Percentiles rank a stretch among this genome's conserved stretches.
Conservation (phyloP, 2,329 filamentous ascomycete species). For the Raffaelea albimanens region DNA sequence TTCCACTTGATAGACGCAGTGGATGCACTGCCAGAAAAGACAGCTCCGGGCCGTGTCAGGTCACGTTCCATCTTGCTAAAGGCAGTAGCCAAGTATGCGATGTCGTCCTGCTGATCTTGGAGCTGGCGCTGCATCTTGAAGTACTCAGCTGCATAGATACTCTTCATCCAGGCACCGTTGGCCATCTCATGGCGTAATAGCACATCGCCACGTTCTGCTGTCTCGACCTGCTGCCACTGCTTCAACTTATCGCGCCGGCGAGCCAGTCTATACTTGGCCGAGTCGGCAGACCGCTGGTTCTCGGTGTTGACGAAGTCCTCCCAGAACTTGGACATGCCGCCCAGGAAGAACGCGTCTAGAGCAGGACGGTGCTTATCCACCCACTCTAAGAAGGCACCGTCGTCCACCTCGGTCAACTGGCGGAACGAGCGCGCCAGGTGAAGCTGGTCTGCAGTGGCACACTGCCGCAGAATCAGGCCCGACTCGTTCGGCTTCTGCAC, state of each 20-base stretch:
- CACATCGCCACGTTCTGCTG: constrained; percentile 57
- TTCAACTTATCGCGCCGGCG: constrained; percentile 77
- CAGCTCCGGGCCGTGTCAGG: constrained; percentile 67
- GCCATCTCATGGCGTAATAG: constrained; percentile 77
- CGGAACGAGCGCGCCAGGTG: constrained; percentile 69
- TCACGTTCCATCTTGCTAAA: constrained; percentile 74
- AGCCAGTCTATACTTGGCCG: constrained; percentile 56
- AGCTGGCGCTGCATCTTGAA: constrained; percentile 80
- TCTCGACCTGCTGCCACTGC: constrained; percentile 67
- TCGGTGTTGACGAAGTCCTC: constrained; percentile 77
- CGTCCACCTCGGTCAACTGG: constrained; percentile 78
- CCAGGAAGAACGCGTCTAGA: constrained; percentile 74
- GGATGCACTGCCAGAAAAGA: constrained; percentile 55
- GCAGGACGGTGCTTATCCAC: constrained; percentile 72
- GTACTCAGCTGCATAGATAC: constrained; percentile 86
- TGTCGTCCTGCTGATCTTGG: constrained; percentile 90
- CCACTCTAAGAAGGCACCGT: constrained; percentile 80
- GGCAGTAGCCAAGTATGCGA: constrained; percentile 63
- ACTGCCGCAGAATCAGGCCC: constrained; percentile 61
- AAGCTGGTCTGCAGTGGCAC: constrained; percentile 57
- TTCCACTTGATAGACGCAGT: constrained; percentile 58
- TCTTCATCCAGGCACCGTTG: constrained; percentile 87
- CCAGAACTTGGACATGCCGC: constrained; percentile 73
- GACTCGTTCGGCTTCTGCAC: constrained; percentile 88
- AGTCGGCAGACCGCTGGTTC: constrained; percentile 71